These are phyloP conservation scores for Mycena citricolor DNA, from an alignment of 1,284 basidiomycete genomes.

Conservation along the genomic window DNA sequence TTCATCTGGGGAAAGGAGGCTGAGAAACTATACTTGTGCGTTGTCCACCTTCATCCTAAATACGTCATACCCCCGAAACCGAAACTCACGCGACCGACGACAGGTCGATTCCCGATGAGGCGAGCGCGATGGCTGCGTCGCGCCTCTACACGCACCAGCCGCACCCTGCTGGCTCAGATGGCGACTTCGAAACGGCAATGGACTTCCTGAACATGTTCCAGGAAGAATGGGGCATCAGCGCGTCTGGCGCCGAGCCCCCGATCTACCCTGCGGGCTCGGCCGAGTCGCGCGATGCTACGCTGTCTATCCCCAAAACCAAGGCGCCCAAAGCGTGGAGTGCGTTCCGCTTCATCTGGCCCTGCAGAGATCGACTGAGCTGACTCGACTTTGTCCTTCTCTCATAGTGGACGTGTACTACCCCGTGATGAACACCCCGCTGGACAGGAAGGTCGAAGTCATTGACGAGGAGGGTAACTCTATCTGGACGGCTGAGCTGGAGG, in stretches of 20 bases:
- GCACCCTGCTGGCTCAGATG: slow-evolving; percentile 68
- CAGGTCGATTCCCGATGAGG: slow-evolving; percentile 59
- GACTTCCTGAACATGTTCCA: slow-evolving; percentile 64
- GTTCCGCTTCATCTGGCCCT: slow-evolving; percentile 63
- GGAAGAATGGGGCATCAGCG: slow-evolving; percentile 52
- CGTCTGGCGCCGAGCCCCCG: slow-evolving; percentile 41
- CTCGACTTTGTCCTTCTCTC: slow-evolving; percentile 37
- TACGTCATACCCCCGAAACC: background rate
- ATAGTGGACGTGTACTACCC: slow-evolving; percentile 70
- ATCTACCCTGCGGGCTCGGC: slow-evolving; percentile 66
- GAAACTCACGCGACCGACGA: too few relatives aligned
- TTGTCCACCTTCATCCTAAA: slow-evolving; percentile 5
- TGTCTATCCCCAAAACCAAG: slow-evolving; percentile 43
- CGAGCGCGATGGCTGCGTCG: slow-evolving; percentile 56
- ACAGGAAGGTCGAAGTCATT: slow-evolving; percentile 50
- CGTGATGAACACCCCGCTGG: slow-evolving; percentile 68
- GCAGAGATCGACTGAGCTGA: too few relatives aligned
- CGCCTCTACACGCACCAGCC: slow-evolving; percentile 64
- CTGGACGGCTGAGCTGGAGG: slow-evolving; percentile 59
- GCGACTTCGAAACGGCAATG: slow-evolving; percentile 67
- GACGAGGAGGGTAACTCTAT: slow-evolving; percentile 44
- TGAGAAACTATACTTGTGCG: slow-evolving; percentile 40
- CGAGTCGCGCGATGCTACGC: slow-evolving; percentile 63
- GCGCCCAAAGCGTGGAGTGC: slow-evolving; percentile 76
- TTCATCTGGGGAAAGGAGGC: slow-evolving; percentile 20